Evolutionary conservation across 2,329 filamentous ascomycete genomes (phyloP).

Genomic region (Paradendryphiella salina): DNA sequence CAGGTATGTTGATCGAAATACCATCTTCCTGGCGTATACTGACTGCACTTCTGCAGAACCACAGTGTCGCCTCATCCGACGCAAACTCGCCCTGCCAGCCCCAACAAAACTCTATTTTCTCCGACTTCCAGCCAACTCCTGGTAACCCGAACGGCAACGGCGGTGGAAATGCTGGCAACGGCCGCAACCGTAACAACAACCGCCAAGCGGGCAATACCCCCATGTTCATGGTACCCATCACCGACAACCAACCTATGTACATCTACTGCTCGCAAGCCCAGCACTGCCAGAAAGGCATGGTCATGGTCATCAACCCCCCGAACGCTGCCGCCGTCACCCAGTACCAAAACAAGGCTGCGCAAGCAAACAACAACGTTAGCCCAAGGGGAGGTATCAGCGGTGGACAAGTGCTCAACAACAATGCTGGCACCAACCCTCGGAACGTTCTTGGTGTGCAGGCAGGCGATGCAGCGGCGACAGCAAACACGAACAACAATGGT

Average conservation of each 20-base stretch:
- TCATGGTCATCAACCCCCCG: slow-evolving; percentile 68
- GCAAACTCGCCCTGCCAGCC: slow-evolving; percentile 34
- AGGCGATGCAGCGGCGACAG: slow-evolving; percentile 10
- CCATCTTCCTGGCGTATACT: neutral
- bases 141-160: slow-evolving; percentile 13
- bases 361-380: slow-evolving; percentile 33
- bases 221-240: slow-evolving; percentile 35
- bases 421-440: slow-evolving; percentile 28
- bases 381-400: slow-evolving; percentile 28
- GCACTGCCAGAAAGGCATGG: slow-evolving; percentile 75
- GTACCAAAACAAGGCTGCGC: slow-evolving; percentile 30
- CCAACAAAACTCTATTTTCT: slow-evolving; percentile 32
- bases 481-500: neutral
- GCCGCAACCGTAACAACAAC: slow-evolving; percentile 21
- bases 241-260: slow-evolving; percentile 68
- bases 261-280: slow-evolving; percentile 69
- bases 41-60: slow-evolving; percentile 23
- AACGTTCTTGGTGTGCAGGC: slow-evolving; percentile 17
- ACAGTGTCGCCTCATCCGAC: slow-evolving; percentile 33
- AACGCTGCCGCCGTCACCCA: slow-evolving; percentile 28
- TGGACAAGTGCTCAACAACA: slow-evolving; percentile 26
- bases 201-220: slow-evolving; percentile 30
- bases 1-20: slow-evolving; percentile 13
- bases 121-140: slow-evolving; percentile 34
- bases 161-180: slow-evolving; percentile 4